Percentiles rank a stretch among this genome's conserved stretches.
These are phyloP conservation scores for Yarrowia sp. DNA, from an alignment of 805 yeast species.

Conservation along the genomic window DNA sequence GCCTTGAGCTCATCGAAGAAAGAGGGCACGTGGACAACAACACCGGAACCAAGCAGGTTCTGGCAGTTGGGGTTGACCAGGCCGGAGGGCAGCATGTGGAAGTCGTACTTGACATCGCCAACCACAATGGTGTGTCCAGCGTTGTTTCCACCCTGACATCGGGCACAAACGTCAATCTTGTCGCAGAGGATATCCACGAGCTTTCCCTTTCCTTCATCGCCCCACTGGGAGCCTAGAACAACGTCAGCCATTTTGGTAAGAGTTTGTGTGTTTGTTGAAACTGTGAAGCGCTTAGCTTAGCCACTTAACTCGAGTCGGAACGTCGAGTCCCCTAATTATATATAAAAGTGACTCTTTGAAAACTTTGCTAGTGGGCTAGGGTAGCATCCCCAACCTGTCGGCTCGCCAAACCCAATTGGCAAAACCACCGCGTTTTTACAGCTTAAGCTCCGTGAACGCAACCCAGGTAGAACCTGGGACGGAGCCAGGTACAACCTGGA, in stretches of 20 bases:
- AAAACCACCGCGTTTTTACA: background rate
- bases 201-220: slow-evolving; percentile 99
- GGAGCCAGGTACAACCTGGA: slow-evolving; percentile 21
- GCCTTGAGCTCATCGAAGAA: slow-evolving; percentile 82
- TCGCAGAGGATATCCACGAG: slow-evolving; percentile 94
- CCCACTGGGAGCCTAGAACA: slow-evolving; percentile 99
- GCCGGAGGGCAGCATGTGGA: slow-evolving; percentile 99
- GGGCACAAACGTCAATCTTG: slow-evolving; percentile 91
- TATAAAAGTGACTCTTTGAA: slow-evolving; percentile 18
- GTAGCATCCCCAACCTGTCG: background rate
- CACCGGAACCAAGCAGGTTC: slow-evolving; percentile 93
- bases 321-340: background rate
- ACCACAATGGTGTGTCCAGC: slow-evolving; percentile 99
- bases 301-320: slow-evolving; percentile 1
- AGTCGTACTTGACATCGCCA: slow-evolving; percentile 81
- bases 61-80: slow-evolving; percentile 87
- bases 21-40: slow-evolving; percentile 91
- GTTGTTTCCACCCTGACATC: slow-evolving; percentile 97
- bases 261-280: background rate
- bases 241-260: slow-evolving; percentile 65
- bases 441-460: slow-evolving; percentile 5
- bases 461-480: slow-evolving; percentile 23
- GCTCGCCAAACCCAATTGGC: background rate
- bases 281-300: slow-evolving; percentile 24
- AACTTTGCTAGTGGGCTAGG: slow-evolving; percentile 19